A percentile compares a stretch with the other conserved stretches of the same genome.
Evolutionary conservation across 108 stramenopile species (phyloP).

Genomic region (Pseudonitzschia pungens): DNA sequence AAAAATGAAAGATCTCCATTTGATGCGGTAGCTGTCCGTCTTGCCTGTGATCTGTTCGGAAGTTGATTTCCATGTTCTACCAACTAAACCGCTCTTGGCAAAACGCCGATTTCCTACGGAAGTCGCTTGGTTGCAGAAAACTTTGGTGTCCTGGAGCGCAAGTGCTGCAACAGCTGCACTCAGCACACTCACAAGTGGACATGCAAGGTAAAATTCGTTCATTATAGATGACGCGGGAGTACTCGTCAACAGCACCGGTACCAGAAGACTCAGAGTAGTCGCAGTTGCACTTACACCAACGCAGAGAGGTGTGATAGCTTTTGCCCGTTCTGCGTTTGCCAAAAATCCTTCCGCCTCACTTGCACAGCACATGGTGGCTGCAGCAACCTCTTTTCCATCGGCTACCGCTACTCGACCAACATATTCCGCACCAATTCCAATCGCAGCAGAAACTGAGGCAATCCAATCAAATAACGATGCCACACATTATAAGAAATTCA

Average conservation of each 20-base stretch:
- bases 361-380: slow-evolving; percentile 83
- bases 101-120: slow-evolving; percentile 87
- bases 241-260: slow-evolving; percentile 65
- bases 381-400: slow-evolving; percentile 88
- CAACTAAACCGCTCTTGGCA: slow-evolving; percentile 66
- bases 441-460: slow-evolving; percentile 62
- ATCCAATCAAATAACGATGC: too few relatives aligned
- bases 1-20: slow-evolving; percentile 69
- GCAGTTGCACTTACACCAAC: slow-evolving; percentile 85
- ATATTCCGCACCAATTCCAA: slow-evolving; percentile 89
- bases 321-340: slow-evolving; percentile 84
- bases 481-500: neutral
- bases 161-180: slow-evolving; percentile 71
- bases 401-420: slow-evolving; percentile 86
- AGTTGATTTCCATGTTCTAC: slow-evolving; percentile 75
- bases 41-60: slow-evolving; percentile 68
- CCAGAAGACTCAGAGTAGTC: slow-evolving; percentile 70
- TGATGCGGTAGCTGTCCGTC: slow-evolving; percentile 37
- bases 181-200: slow-evolving; percentile 70
- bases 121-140: slow-evolving; percentile 59
- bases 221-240: slow-evolving; percentile 33
- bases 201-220: slow-evolving; percentile 75
- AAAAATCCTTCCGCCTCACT: slow-evolving; percentile 87
- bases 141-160: slow-evolving; percentile 67
- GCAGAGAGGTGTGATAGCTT: slow-evolving; percentile 88